phyloP scores from a whole-genome alignment of 78 protist species.

The Dictyostelium intermedium region DNA sequence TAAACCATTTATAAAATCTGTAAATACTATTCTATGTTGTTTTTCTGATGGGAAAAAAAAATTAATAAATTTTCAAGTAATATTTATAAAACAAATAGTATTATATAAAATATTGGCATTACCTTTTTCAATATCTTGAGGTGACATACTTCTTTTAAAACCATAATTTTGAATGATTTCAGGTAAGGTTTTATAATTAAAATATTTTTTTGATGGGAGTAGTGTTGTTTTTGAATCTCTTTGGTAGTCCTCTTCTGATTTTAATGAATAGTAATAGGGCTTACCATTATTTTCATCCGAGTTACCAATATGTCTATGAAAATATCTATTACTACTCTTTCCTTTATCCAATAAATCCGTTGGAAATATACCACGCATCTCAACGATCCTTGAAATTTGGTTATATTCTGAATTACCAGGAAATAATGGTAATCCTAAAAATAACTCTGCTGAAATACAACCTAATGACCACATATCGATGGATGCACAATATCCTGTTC shows the following conservation, averaged over 20 bases:
- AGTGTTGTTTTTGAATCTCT: constrained; percentile 51
- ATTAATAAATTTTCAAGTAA: neutral
- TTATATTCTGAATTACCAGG: constrained; percentile 94
- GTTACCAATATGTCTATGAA: constrained; percentile 13
- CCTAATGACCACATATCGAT: constrained; percentile 95
- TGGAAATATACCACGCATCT: constrained; percentile 86
- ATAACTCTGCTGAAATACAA: constrained; percentile 90
- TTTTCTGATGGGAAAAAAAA: constrained; percentile 37
- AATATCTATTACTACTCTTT: constrained; percentile 22
- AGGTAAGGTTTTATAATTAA: constrained; percentile 68
- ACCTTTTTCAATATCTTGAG: constrained; percentile 44
- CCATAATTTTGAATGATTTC: constrained; percentile 75
- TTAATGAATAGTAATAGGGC: constrained; percentile 22
- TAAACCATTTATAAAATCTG: constrained; percentile 80
- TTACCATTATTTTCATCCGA: neutral
- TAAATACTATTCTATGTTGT: constrained; percentile 65
- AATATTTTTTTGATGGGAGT: constrained; percentile 73
- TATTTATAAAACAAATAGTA: no score
- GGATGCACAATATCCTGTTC: constrained; percentile 68
- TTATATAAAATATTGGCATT: neutral
- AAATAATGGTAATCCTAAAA: constrained; percentile 93
- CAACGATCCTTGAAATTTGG: constrained; percentile 85
- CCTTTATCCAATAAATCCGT: constrained; percentile 71
- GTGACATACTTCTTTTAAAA: constrained; percentile 35
- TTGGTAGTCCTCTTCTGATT: constrained; percentile 68